A percentile compares a stretch with the other conserved stretches of the same genome.
Conservation (phyloP, 2,329 filamentous ascomycete genomes). For the Pseudomassariella vexata region DNA sequence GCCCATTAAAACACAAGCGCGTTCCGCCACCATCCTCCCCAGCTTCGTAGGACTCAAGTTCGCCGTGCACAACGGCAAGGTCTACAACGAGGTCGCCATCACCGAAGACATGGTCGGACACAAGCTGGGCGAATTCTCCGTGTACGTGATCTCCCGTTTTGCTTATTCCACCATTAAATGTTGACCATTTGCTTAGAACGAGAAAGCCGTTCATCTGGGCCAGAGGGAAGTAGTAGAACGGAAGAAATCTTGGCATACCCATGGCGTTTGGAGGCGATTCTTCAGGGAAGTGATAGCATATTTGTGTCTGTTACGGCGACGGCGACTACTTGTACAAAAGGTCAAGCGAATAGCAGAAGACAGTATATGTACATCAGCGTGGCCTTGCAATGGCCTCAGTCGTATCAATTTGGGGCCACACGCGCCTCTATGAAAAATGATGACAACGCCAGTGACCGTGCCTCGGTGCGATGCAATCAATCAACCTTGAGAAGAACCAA, state of each 20-base stretch:
- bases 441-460: no score
- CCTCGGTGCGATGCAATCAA: no score
- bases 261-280: constrained; percentile 11
- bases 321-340: no score
- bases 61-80: constrained; percentile 87
- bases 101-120: constrained; percentile 96
- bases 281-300: no score
- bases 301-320: no score
- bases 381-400: no score
- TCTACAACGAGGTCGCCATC: constrained; percentile 74
- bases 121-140: constrained; percentile 87
- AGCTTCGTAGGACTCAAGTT: constrained; percentile 89
- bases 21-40: constrained; percentile 82
- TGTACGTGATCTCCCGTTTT: constrained; percentile 51
- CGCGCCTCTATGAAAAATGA: no score
- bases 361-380: no score
- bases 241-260: constrained; percentile 11
- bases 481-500: no score
- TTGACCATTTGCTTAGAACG: constrained; percentile 32
- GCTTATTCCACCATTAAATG: background rate
- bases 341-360: no score
- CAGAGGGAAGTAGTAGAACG: constrained; percentile 20
- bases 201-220: constrained; percentile 53
- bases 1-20: constrained; percentile 81
- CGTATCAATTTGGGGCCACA: no score